Conservation (phyloP, 768 basidiomycete species). For the Rhodosporidiobolus sp. region DNA sequence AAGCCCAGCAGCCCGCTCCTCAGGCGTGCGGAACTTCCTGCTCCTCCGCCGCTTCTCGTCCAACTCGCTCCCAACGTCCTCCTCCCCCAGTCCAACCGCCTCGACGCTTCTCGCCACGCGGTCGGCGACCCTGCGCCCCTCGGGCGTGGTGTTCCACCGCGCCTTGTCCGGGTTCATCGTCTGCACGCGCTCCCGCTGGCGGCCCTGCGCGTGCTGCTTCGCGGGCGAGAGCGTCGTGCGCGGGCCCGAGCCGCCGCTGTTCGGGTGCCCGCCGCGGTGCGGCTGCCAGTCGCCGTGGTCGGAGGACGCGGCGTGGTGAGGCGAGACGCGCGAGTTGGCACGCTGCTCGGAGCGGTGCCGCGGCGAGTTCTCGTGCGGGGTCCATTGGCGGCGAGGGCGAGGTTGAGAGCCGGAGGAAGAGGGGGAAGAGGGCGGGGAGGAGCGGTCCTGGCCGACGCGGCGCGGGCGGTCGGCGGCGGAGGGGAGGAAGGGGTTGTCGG, state of each 20-base stretch:
- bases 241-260: background rate
- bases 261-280: too few species aligned
- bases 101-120: background rate
- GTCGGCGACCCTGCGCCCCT: background rate
- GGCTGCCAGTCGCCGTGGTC: background rate
- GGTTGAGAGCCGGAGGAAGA: background rate
- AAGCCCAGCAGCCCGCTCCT: background rate
- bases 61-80: conserved; percentile 5
- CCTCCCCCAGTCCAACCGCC: background rate
- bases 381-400: too few species aligned
- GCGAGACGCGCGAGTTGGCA: too few species aligned
- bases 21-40: conserved; percentile 8
- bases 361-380: too few species aligned
- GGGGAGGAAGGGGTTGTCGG: background rate
- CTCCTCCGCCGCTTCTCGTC: conserved; percentile 3
- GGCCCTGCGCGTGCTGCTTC: conserved; percentile 12
- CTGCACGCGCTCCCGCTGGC: conserved; percentile 13
- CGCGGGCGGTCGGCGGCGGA: too few species aligned
- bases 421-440: background rate
- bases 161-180: conserved; percentile 10
- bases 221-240: background rate
- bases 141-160: background rate
- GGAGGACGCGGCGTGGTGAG: background rate
- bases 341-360: too few species aligned
- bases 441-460: background rate